Conservation (phyloP, 2,329 filamentous ascomycete species). For the Aspergillus vadensis region DNA sequence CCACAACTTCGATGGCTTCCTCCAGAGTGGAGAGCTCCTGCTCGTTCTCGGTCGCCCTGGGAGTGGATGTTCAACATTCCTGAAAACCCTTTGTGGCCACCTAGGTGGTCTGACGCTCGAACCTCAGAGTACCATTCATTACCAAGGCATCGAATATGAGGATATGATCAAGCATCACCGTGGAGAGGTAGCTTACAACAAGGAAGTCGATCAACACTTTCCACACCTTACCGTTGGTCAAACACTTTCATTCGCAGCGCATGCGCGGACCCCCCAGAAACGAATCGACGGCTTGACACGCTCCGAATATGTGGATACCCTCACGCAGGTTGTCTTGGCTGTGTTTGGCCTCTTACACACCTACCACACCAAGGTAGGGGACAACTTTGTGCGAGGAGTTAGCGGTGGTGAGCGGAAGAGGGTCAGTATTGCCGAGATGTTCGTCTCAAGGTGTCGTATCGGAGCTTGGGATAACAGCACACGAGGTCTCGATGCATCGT, state of each 20-base stretch:
- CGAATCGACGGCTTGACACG: constrained; percentile 10
- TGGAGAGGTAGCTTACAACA: constrained; percentile 79
- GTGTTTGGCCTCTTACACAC: constrained; percentile 18
- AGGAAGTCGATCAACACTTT: constrained; percentile 77
- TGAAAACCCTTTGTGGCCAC: constrained; percentile 81
- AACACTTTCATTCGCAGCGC: constrained; percentile 72
- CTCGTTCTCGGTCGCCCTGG: constrained; percentile 43
- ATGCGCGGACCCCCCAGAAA: constrained; percentile 43
- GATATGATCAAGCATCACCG: constrained; percentile 16
- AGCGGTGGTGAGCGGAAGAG: constrained; percentile 51
- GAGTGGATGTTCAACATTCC: constrained; percentile 70
- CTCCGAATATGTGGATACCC: constrained; percentile 5
- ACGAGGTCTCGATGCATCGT: constrained; percentile 47
- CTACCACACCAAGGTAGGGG: constrained; percentile 16
- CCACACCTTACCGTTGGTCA: constrained; percentile 72
- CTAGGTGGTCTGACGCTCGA: constrained; percentile 12
- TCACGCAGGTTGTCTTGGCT: constrained; percentile 11
- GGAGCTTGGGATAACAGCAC: constrained; percentile 46
- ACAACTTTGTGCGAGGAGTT: constrained; percentile 20
- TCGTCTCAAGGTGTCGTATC: constrained; percentile 11
- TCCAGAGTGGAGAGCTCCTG: constrained; percentile 51
- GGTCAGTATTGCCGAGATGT: constrained; percentile 45
- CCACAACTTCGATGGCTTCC: constrained; percentile 52
- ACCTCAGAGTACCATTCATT: constrained; percentile 60
- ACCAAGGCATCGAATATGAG: constrained; percentile 56